These are phyloP conservation scores for Heliophila coronopifolia DNA, from an alignment of 441 rosid genomes.

Conservation along the genomic window DNA sequence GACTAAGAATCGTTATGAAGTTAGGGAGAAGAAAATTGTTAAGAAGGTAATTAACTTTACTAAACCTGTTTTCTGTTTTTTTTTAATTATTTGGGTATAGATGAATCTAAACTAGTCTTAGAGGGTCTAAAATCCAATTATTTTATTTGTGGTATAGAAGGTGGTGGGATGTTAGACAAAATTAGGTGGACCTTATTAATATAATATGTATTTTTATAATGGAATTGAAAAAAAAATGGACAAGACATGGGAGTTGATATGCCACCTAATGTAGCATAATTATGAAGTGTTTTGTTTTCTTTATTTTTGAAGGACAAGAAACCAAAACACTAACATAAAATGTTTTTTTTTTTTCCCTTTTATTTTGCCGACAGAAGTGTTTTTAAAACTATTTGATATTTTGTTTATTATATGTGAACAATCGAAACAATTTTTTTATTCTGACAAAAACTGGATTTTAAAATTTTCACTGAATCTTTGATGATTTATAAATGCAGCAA, in stretches of 20 bases:
- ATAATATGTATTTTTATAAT: slow-evolving; percentile 9
- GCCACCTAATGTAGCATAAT: slow-evolving; percentile 31
- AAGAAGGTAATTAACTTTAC: slow-evolving; percentile 46
- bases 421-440: neutral
- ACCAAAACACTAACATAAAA: slow-evolving; percentile 6
- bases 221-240: slow-evolving; percentile 21
- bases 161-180: slow-evolving; percentile 28
- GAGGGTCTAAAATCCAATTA: neutral
- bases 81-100: too few relatives aligned
- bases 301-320: neutral
- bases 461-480: neutral
- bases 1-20: slow-evolving; percentile 61
- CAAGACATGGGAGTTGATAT: slow-evolving; percentile 31
- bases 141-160: slow-evolving; percentile 23
- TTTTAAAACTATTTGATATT: neutral
- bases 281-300: neutral
- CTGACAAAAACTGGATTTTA: neutral
- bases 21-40: slow-evolving; percentile 64
- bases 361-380: too few relatives aligned
- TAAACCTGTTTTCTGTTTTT: too few relatives aligned
- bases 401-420: neutral
- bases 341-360: too few relatives aligned
- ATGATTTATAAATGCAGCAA: too few relatives aligned
- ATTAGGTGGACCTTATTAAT: slow-evolving; percentile 27
- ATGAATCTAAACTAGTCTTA: slow-evolving; percentile 10